Evolutionary conservation across 176 grass and related monocot genomes (phyloP).

Genomic region (Zoysia japonica): DNA sequence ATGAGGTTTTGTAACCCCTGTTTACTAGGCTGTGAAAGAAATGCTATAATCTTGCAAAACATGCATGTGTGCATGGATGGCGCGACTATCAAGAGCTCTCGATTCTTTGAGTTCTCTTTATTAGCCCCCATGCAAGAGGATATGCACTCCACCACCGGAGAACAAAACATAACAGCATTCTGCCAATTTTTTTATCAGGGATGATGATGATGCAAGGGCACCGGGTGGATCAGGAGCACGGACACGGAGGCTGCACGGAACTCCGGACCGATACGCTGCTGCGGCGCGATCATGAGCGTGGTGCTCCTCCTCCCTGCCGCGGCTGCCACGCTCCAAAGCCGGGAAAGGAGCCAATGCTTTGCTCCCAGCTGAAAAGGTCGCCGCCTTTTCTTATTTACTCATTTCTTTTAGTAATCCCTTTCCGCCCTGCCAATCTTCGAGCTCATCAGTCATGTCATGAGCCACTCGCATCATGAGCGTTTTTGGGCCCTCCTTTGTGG

Average conservation of each 20-base stretch:
- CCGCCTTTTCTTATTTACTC: constrained; percentile 59
- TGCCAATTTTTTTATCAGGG: constrained; percentile 42
- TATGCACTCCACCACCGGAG: constrained; percentile 1
- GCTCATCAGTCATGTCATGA: constrained; percentile 48
- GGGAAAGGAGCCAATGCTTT: constrained; percentile 44
- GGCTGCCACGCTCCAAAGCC: constrained; percentile 47
- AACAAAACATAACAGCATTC: constrained; percentile 23
- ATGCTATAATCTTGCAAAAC: background rate
- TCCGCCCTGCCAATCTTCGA: constrained; percentile 1
- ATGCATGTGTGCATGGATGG: constrained; percentile 41
- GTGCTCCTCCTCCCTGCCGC: constrained; percentile 13
- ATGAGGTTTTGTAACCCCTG: background rate
- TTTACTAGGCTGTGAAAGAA: no score
- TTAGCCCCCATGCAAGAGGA: constrained; percentile 19
- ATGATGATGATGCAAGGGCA: constrained; percentile 7
- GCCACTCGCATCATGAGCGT: background rate
- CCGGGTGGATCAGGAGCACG: constrained; percentile 22
- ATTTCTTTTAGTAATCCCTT: background rate
- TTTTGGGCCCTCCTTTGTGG: constrained; percentile 18
- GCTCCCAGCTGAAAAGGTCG: constrained; percentile 70
- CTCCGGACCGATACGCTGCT: constrained; percentile 29
- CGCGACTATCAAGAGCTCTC: constrained; percentile 10
- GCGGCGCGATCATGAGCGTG: constrained; percentile 40
- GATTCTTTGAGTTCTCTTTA: constrained; percentile 17
- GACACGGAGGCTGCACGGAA: constrained; percentile 39